Conservation (phyloP, 768 basidiomycete genomes). For the Xanthoconium stramineum region DNA sequence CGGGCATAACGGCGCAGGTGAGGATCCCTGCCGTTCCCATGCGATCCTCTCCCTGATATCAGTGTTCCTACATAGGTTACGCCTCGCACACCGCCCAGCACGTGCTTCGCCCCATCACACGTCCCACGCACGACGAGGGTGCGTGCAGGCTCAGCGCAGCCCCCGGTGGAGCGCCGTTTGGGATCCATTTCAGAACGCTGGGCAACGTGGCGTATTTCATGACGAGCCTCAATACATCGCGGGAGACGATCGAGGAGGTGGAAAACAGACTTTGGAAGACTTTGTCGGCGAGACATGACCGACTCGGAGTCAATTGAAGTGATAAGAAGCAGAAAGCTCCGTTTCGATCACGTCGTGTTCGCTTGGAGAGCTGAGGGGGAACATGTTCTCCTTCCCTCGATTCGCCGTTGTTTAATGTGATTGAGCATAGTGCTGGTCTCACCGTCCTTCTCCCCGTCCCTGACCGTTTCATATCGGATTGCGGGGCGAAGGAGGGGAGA, state of each 20-base stretch:
- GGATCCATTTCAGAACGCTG: conserved; percentile 82
- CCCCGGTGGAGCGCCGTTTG: conserved; percentile 55
- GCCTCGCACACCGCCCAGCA: conserved; percentile 63
- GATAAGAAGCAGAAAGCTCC: not conserved
- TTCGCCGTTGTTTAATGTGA: not conserved
- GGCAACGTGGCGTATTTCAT: conserved; percentile 94
- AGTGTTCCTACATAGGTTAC: conserved; percentile 39
- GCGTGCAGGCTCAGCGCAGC: conserved; percentile 39
- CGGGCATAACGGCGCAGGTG: conserved; percentile 52
- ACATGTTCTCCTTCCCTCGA: too few species aligned
- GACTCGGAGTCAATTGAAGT: not conserved
- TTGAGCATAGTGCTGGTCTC: too few species aligned
- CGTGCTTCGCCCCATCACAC: conserved; percentile 51
- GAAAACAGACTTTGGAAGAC: conserved; percentile 60
- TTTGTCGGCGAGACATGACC: conserved; percentile 9
- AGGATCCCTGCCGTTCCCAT: conserved; percentile 8
- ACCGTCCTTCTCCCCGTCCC: not conserved
- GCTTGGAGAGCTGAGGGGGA: not conserved
- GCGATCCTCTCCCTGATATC: not conserved
- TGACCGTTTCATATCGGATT: not conserved
- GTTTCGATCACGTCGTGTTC: not conserved
- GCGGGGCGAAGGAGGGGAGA: not conserved
- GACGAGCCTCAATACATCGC: conserved; percentile 74
- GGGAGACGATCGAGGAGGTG: conserved; percentile 50
- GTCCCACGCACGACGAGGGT: conserved; percentile 20